Conservation (phyloP, 2,329 filamentous ascomycete species). For the Ceratocystis cubensis region DNA sequence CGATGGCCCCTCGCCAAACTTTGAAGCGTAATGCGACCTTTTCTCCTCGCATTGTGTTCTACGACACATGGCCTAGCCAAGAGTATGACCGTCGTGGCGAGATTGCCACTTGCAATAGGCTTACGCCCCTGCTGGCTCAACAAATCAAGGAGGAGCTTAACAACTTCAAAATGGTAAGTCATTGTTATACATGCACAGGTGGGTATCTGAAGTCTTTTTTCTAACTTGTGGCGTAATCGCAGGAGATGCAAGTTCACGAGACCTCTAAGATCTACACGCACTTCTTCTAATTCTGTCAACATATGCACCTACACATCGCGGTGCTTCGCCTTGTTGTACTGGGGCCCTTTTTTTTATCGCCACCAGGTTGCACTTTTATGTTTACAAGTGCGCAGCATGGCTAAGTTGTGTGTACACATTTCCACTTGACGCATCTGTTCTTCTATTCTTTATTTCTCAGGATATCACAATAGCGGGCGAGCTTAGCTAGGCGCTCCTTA, state of each 20-base stretch:
- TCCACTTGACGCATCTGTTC: constrained; percentile 9
- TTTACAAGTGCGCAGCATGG: too few relatives aligned
- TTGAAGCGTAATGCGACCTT: constrained; percentile 58
- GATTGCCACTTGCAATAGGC: constrained; percentile 91
- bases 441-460: background rate
- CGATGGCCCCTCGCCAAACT: constrained; percentile 60
- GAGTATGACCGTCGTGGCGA: constrained; percentile 96
- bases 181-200: background rate
- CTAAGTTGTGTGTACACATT: background rate
- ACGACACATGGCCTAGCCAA: constrained; percentile 89
- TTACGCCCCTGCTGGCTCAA: constrained; percentile 93
- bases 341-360: background rate
- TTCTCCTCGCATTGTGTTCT: constrained; percentile 84
- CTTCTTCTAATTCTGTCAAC: constrained; percentile 69
- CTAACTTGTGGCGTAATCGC: background rate
- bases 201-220: background rate
- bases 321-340: background rate
- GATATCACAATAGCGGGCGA: background rate
- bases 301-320: constrained; percentile 23
- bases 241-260: constrained; percentile 99
- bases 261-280: constrained; percentile 98
- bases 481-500: background rate
- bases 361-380: too few relatives aligned
- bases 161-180: constrained; percentile 92
- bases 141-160: constrained; percentile 99